Evolutionary conservation across 202 grass and related monocot genomes (phyloP), one percentile per base, ranked within the genome.

Genomic region (Saccharum hybrid): DNA sequence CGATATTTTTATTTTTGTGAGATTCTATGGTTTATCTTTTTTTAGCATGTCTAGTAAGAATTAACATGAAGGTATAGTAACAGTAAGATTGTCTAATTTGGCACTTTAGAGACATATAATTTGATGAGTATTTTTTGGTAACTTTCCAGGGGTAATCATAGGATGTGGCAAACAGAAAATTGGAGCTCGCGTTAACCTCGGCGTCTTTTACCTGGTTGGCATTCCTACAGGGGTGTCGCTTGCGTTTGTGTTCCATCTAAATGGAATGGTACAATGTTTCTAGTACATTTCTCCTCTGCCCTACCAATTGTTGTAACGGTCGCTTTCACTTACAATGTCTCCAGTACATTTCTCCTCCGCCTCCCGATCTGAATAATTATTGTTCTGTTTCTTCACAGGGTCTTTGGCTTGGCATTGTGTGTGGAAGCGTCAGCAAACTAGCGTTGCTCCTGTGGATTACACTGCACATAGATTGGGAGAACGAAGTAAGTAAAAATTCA

Each of bases 381-480:
- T 36, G 4, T 12, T 34, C 30, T n/a, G 52, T 65, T 72, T 22
- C n/a, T 57, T 60, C 7, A 26, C 23, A 96, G 90, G 93, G 93
- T 18, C 93, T 96, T 37, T 96, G 93, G 88, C 57, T 96, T 19
- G 93, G 90, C 56, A 81, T 96, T 63, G 72, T 89, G 59, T 89
- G 88, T 61, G 93, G 93, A 12, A 88, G 83, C 38, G 4, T 90
- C 49, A 82, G 71, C 4, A 89, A 90, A 71, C 76, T 77, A 2
- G 39, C 78, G 40, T 63, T 91, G 69, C 84, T 89, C 56, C 7
- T 62, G 30, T 74, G 40, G 54, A 93, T 93, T 52, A 81, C 88
- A 38, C 14, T 81, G 45, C 63, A 28, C 12, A 89, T 91, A 43
- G 81, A 92, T 41, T 96, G 93, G 93, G 81, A 90, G 10, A 83